Conservation (phyloP, 2,329 filamentous ascomycete genomes). For the Aureobasidium subglaciale region DNA sequence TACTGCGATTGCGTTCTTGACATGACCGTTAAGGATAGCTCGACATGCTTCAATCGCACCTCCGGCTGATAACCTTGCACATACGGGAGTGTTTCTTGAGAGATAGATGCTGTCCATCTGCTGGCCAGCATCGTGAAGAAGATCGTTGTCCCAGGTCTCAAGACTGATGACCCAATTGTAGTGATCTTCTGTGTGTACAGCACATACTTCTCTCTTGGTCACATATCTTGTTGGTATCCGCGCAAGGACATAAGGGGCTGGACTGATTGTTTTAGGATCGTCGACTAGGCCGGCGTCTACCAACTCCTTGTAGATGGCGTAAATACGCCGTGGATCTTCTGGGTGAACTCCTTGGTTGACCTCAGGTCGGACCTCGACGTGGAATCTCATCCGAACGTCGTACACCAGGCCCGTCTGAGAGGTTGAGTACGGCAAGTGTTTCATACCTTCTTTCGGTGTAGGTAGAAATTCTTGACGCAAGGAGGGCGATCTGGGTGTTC, state of each 20-base stretch:
- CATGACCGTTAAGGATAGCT: constrained; percentile 71
- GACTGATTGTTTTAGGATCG: constrained; percentile 44
- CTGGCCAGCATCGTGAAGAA: constrained; percentile 56
- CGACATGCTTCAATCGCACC: constrained; percentile 94
- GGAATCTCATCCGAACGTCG: constrained; percentile 91
- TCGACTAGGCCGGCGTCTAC: constrained; percentile 73
- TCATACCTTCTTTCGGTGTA: constrained; percentile 24
- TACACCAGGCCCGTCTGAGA: constrained; percentile 52
- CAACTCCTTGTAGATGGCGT: constrained; percentile 86
- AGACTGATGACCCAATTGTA: constrained; percentile 60
- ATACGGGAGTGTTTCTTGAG: constrained; percentile 43
- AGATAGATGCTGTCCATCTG: constrained; percentile 39
- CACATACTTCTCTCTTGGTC: constrained; percentile 68
- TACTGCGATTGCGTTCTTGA: constrained; percentile 93
- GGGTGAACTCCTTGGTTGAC: constrained; percentile 68
- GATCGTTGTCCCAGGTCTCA: constrained; percentile 37
- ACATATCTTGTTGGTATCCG: constrained; percentile 74
- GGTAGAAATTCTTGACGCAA: background rate
- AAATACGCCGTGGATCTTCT: constrained; percentile 87
- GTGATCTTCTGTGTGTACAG: constrained; percentile 71
- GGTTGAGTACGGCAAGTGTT: constrained; percentile 31
- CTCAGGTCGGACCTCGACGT: constrained; percentile 60
- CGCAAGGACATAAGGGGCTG: constrained; percentile 45
- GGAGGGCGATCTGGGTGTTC: background rate
- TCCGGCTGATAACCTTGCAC: constrained; percentile 76